A percentile compares a stretch with the other conserved stretches of the same genome.
These are phyloP conservation scores for Ophioceras dolichostomum DNA, from an alignment of 2,329 filamentous ascomycete genomes.

Conservation along the genomic window DNA sequence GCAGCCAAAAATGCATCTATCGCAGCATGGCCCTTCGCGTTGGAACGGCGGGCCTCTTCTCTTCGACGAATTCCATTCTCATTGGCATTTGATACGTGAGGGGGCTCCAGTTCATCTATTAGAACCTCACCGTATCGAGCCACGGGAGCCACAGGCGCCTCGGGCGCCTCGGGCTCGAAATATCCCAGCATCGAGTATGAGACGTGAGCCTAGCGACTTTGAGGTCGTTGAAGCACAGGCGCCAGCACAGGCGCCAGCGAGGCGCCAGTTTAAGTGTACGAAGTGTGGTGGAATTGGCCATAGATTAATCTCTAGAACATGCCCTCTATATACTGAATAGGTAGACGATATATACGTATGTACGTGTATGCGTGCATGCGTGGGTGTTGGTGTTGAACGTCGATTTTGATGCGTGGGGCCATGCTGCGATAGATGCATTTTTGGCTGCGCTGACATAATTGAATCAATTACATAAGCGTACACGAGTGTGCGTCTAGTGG, in stretches of 20 bases:
- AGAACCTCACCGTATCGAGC: background rate
- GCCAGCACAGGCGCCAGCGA: background rate
- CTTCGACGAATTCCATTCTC: background rate
- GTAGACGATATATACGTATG: background rate
- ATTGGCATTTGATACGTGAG: background rate
- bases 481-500: conserved; percentile 3
- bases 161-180: too few relatives aligned
- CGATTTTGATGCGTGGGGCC: conserved; percentile 1
- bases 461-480: conserved; percentile 2
- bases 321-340: background rate
- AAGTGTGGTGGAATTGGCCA: background rate
- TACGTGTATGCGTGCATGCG: background rate
- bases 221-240: background rate
- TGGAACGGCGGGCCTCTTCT: background rate
- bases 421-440: conserved; percentile 4
- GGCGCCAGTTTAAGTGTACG: background rate
- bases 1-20: too few relatives aligned
- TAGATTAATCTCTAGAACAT: background rate
- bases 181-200: conserved; percentile 1
- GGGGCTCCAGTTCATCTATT: background rate
- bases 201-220: background rate
- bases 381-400: background rate
- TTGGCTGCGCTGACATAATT: too few relatives aligned
- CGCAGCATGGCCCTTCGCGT: too few relatives aligned
- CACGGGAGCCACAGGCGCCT: too few relatives aligned